A percentile compares a stretch with the other conserved stretches of the same genome.
Evolutionary conservation across 2,329 filamentous ascomycete genomes (phyloP).

Genomic region (Pezicula carpinea): DNA sequence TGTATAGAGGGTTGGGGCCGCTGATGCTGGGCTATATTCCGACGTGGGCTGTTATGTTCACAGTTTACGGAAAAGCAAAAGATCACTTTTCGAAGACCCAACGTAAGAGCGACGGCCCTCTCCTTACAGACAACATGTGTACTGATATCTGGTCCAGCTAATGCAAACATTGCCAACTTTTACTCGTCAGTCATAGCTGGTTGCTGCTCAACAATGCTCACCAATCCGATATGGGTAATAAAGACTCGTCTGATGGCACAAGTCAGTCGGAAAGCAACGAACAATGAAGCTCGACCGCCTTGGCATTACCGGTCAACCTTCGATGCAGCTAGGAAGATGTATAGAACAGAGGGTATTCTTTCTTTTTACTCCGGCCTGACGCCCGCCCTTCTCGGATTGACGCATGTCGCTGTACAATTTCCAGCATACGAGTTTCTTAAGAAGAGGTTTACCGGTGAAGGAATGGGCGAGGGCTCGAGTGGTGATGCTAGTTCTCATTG

Average conservation of each 20-base stretch:
- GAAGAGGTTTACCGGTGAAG: constrained; percentile 80
- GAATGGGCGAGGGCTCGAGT: constrained; percentile 66
- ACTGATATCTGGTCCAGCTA: constrained; percentile 46
- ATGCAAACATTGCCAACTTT: constrained; percentile 73
- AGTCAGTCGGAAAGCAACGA: constrained; percentile 53
- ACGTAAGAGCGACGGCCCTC: constrained; percentile 39
- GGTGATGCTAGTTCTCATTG: constrained; percentile 64
- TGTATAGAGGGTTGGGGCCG: constrained; percentile 90
- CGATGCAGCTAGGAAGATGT: constrained; percentile 96
- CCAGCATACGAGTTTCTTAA: constrained; percentile 94
- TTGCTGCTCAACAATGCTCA: constrained; percentile 86
- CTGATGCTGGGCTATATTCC: constrained; percentile 95
- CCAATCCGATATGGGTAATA: constrained; percentile 99
- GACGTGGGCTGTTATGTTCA: constrained; percentile 98
- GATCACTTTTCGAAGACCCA: constrained; percentile 63
- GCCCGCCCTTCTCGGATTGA: constrained; percentile 84
- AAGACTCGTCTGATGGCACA: constrained; percentile 98
- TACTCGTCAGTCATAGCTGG: constrained; percentile 90
- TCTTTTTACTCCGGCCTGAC: constrained; percentile 96
- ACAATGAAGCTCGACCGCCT: constrained; percentile 54
- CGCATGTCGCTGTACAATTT: constrained; percentile 96
- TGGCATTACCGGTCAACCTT: constrained; percentile 91
- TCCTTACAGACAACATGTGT: constrained; percentile 4
- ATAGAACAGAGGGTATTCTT: constrained; percentile 76
- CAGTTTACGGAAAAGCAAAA: constrained; percentile 89